Conservation (phyloP, 352 stramenopile species). For the Globisporangium mamillatum region DNA sequence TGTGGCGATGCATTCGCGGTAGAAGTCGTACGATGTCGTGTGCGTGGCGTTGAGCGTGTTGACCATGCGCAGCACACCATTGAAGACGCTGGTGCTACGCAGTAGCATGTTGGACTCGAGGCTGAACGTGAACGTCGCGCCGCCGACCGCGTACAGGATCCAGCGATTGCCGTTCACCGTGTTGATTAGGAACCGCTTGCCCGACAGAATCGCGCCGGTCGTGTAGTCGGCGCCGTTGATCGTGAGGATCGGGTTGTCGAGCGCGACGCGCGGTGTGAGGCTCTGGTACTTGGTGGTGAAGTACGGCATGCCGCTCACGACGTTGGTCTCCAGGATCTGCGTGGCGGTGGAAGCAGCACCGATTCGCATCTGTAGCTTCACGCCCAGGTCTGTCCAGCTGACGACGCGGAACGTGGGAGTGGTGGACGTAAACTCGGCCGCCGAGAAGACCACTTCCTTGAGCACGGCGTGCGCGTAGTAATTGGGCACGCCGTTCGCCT, state of each 20-base stretch:
- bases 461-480: constrained; percentile 61
- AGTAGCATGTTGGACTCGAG: constrained; percentile 50
- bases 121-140: constrained; percentile 29
- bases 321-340: constrained; percentile 34
- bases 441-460: constrained; percentile 63
- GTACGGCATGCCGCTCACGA: constrained; percentile 76
- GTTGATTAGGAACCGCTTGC: constrained; percentile 45
- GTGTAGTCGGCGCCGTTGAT: constrained; percentile 42
- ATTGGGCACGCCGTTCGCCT: constrained; percentile 31
- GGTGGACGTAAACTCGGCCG: constrained; percentile 43
- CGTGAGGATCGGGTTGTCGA: constrained; percentile 48
- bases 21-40: constrained; percentile 51
- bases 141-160: constrained; percentile 47
- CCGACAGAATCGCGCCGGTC: constrained; percentile 27
- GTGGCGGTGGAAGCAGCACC: constrained; percentile 13
- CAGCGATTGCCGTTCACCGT: constrained; percentile 56
- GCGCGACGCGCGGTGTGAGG: constrained; percentile 47
- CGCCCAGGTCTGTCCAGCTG: constrained; percentile 66
- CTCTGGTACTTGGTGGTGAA: constrained; percentile 53
- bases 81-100: constrained; percentile 30
- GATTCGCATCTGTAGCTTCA: constrained; percentile 42
- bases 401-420: constrained; percentile 46
- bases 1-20: constrained; percentile 64
- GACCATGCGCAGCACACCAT: constrained; percentile 43
- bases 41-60: constrained; percentile 35